phyloP scores from a whole-genome alignment of 2,329 filamentous ascomycete genomes.

The Triangularia verruculosa region DNA sequence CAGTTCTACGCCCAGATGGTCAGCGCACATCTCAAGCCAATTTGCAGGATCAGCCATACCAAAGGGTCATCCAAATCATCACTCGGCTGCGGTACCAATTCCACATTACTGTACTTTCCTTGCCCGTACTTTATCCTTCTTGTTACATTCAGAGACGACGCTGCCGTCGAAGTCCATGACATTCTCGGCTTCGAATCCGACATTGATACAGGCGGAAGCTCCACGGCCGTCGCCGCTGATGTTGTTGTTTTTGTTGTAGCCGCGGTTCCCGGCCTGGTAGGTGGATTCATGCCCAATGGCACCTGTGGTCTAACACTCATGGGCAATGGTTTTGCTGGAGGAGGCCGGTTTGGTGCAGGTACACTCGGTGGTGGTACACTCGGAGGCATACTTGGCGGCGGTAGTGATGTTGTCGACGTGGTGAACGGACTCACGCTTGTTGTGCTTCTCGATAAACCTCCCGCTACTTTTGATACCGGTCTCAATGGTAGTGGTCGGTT shows the following conservation, averaged over 20 bases:
- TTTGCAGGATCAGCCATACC: conserved; percentile 35
- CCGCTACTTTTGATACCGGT: conserved; percentile 16
- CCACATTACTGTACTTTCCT: conserved; percentile 42
- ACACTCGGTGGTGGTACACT: conserved; percentile 16
- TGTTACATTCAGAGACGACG: conserved; percentile 31
- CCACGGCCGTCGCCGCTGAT: conserved; percentile 30
- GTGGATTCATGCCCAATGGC: conserved; percentile 27
- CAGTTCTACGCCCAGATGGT: conserved; percentile 46
- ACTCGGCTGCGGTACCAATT: conserved; percentile 54
- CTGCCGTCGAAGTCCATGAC: conserved; percentile 32
- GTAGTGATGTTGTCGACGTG: background rate
- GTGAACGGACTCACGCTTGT: conserved; percentile 7
- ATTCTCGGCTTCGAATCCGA: conserved; percentile 34
- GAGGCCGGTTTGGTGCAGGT: background rate
- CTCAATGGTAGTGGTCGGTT: conserved; percentile 26
- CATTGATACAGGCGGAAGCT: background rate
- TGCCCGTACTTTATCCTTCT: conserved; percentile 47
- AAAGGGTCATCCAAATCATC: conserved; percentile 53
- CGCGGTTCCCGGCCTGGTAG: conserved; percentile 27
- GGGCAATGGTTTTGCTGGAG: conserved; percentile 19
- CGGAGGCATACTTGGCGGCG: conserved; percentile 16
- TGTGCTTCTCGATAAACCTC: conserved; percentile 3
- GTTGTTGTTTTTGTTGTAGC: conserved; percentile 16
- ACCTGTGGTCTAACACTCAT: conserved; percentile 15
- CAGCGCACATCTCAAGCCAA: background rate